A percentile compares a stretch with the other conserved stretches of the same genome.
Conservation (phyloP, 1,284 basidiomycete species). For the Moesziomyces sp. region DNA sequence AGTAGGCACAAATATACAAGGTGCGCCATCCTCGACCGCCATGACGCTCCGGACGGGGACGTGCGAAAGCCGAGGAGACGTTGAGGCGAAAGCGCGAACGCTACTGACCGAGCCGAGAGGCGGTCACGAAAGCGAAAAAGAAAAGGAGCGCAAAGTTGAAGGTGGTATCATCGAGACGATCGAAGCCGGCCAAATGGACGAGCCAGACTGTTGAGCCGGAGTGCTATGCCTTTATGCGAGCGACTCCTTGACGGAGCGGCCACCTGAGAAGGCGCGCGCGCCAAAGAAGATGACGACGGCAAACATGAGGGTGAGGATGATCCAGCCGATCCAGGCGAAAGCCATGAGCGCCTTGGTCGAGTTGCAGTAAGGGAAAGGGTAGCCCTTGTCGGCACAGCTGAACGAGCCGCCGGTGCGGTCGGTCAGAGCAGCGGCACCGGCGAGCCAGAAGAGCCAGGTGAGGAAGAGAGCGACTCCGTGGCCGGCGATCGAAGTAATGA, state of each 20-base stretch:
- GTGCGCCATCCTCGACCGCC: too few species aligned
- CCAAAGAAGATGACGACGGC: conserved; percentile 57
- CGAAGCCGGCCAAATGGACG: too few species aligned
- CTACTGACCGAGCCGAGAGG: too few species aligned
- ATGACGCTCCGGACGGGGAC: too few species aligned
- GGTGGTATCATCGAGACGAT: conserved; percentile 30
- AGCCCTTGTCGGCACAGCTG: conserved; percentile 25
- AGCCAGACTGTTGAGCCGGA: neutral
- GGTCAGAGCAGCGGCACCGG: conserved; percentile 62
- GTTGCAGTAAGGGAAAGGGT: conserved; percentile 56
- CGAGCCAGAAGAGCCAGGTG: conserved; percentile 64
- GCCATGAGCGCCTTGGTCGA: conserved; percentile 62
- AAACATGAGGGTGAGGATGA: conserved; percentile 58
- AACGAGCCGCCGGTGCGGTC: conserved; percentile 46
- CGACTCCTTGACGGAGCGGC: conserved; percentile 64
- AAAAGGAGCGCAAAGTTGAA: neutral
- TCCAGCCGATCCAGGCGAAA: conserved; percentile 66
- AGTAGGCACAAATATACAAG: too few species aligned
- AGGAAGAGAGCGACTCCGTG: conserved; percentile 61
- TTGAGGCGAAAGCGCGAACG: too few species aligned
- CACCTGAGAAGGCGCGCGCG: conserved; percentile 64
- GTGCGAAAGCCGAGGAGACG: too few species aligned
- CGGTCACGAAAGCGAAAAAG: too few species aligned
- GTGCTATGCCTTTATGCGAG: conserved; percentile 35
- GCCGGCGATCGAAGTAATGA: conserved; percentile 65